Evolutionary conservation across 352 stramenopile genomes (phyloP).

Genomic region (Pythium vanterpoolii): DNA sequence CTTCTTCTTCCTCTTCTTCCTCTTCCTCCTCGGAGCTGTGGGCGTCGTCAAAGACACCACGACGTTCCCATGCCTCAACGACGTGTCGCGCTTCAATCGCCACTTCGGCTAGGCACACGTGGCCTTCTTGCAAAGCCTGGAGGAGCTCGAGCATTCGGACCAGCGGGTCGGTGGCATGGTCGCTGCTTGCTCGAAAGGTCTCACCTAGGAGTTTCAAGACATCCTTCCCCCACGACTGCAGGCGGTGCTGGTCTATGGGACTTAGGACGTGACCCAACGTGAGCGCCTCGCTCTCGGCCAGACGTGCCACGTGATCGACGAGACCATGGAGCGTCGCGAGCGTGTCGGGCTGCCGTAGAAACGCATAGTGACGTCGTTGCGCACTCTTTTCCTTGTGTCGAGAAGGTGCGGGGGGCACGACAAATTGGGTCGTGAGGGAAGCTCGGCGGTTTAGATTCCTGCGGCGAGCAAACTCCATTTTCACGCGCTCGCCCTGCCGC

Average conservation of each 20-base stretch:
- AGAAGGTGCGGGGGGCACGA: slow-evolving; percentile 31
- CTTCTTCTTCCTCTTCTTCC: slow-evolving; percentile 4
- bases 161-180: slow-evolving; percentile 42
- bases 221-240: slow-evolving; percentile 37
- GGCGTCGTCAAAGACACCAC: slow-evolving; percentile 41
- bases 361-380: slow-evolving; percentile 46
- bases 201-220: slow-evolving; percentile 35
- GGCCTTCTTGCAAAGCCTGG: slow-evolving; percentile 53
- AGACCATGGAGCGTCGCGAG: slow-evolving; percentile 38
- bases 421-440: slow-evolving; percentile 48
- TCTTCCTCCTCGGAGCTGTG: slow-evolving; percentile 22
- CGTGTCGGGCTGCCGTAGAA: slow-evolving; percentile 52
- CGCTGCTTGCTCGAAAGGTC: slow-evolving; percentile 48
- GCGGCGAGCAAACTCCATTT: slow-evolving; percentile 47
- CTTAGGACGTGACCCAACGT: slow-evolving; percentile 25
- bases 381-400: slow-evolving; percentile 42
- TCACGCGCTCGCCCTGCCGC: slow-evolving; percentile 53
- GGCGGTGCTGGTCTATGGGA: slow-evolving; percentile 50
- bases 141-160: slow-evolving; percentile 44
- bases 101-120: slow-evolving; percentile 52
- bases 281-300: slow-evolving; percentile 25
- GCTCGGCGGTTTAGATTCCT: slow-evolving; percentile 50
- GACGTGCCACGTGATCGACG: slow-evolving; percentile 35
- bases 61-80: slow-evolving; percentile 51
- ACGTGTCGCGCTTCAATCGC: slow-evolving; percentile 43